Conservation (phyloP, 2,329 filamentous ascomycete species). For the Botrytis deweyae region DNA sequence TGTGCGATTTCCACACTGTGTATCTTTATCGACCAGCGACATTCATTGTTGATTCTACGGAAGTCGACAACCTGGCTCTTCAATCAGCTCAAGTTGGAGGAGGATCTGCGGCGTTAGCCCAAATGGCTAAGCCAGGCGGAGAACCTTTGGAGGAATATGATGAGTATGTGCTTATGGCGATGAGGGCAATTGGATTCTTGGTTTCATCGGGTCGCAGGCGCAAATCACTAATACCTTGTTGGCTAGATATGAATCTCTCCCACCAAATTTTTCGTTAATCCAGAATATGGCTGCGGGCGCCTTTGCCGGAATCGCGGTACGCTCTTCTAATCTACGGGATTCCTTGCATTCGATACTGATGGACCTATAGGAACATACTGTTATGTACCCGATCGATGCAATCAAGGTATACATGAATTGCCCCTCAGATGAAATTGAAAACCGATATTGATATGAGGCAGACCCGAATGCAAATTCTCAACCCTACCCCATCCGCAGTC, state of each 20-base stretch:
- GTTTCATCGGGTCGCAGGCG: background rate
- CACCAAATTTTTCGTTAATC: slow-evolving; percentile 87
- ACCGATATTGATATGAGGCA: slow-evolving; percentile 43
- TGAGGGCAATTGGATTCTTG: slow-evolving; percentile 20
- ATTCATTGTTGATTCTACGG: slow-evolving; percentile 19
- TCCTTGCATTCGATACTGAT: slow-evolving; percentile 30
- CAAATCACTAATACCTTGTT: slow-evolving; percentile 29
- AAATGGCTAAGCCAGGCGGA: slow-evolving; percentile 67
- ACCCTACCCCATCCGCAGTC: slow-evolving; percentile 74
- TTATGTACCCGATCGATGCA: slow-evolving; percentile 98
- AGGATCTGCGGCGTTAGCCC: slow-evolving; percentile 65
- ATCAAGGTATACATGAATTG: slow-evolving; percentile 69
- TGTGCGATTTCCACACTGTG: background rate
- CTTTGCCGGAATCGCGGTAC: slow-evolving; percentile 67
- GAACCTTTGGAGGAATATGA: slow-evolving; percentile 61
- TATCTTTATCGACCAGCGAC: slow-evolving; percentile 1
- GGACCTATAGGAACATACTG: slow-evolving; percentile 77
- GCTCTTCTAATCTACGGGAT: slow-evolving; percentile 20
- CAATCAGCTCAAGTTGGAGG: slow-evolving; percentile 60
- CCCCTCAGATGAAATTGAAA: background rate
- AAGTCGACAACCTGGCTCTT: slow-evolving; percentile 59
- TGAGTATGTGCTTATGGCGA: slow-evolving; percentile 52
- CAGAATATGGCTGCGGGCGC: slow-evolving; percentile 97
- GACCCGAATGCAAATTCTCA: slow-evolving; percentile 98
- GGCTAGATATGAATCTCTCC: slow-evolving; percentile 81